A percentile compares a stretch with the other conserved stretches of the same genome.
These are phyloP conservation scores for Sugiyamaella boreocaroliniensis DNA, from an alignment of 805 yeast species.

Conservation along the genomic window DNA sequence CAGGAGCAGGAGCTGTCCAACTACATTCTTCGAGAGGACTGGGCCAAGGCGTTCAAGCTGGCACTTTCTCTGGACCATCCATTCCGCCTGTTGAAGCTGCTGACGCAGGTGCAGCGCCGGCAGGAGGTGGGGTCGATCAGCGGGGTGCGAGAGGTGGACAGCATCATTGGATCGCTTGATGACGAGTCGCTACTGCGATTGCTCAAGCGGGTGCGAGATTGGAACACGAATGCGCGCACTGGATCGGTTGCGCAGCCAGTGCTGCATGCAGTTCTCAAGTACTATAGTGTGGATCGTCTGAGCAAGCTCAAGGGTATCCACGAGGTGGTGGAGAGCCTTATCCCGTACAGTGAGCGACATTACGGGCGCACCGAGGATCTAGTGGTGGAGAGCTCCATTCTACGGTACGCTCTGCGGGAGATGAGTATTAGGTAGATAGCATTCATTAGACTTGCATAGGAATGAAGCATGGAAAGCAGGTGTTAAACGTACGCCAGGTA, in stretches of 20 bases:
- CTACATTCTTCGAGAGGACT: conserved; percentile 61
- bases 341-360: conserved; percentile 89
- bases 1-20: conserved; percentile 84
- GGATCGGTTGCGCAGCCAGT: conserved; percentile 76
- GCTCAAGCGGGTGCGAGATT: conserved; percentile 76
- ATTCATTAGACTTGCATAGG: too few relatives aligned
- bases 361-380: conserved; percentile 66
- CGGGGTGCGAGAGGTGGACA: conserved; percentile 58
- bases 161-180: conserved; percentile 49
- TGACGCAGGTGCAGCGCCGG: conserved; percentile 50
- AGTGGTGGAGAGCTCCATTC: conserved; percentile 74
- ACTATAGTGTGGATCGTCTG: conserved; percentile 49
- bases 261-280: conserved; percentile 55
- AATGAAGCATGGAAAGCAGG: too few relatives aligned
- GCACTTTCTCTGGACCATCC: conserved; percentile 89
- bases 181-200: conserved; percentile 54
- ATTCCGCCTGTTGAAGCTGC: conserved; percentile 72
- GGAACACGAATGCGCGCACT: conserved; percentile 87
- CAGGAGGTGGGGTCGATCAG: conserved; percentile 37
- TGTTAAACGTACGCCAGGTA: too few relatives aligned
- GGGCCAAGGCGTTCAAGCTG: conserved; percentile 81
- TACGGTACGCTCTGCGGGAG: conserved; percentile 78
- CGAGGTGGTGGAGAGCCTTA: conserved; percentile 60
- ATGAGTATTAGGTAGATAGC: conserved; percentile 30
- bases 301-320: conserved; percentile 62